A percentile compares a stretch with the other conserved stretches of the same genome.
phyloP scores from a whole-genome alignment of 2,329 filamentous ascomycete genomes.

The Ampelomyces quisqualis region DNA sequence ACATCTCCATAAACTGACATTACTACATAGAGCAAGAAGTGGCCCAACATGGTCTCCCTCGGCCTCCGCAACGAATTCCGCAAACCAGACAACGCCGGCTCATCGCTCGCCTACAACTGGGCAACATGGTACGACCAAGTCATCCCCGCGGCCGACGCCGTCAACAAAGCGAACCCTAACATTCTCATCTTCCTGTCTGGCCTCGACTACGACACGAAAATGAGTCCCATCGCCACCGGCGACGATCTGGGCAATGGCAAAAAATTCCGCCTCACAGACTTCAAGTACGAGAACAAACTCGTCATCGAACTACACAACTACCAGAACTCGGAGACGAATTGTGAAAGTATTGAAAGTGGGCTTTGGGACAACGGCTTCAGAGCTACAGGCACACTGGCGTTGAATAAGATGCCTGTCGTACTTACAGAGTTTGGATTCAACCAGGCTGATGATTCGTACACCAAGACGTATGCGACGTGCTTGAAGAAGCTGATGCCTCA shows the following conservation, averaged over 20 bases:
- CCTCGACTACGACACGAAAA: slow-evolving; percentile 58
- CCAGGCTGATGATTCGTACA: slow-evolving; percentile 50
- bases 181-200: slow-evolving; percentile 62
- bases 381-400: slow-evolving; percentile 49
- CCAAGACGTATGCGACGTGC: slow-evolving; percentile 55
- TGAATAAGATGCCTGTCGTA: slow-evolving; percentile 55
- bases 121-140: slow-evolving; percentile 56
- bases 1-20: background rate
- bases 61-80: slow-evolving; percentile 58
- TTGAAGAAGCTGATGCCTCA: slow-evolving; percentile 54
- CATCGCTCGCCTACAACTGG: slow-evolving; percentile 56
- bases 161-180: slow-evolving; percentile 55
- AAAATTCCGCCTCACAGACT: slow-evolving; percentile 52
- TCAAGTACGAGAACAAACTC: slow-evolving; percentile 56
- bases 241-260: slow-evolving; percentile 52
- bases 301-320: slow-evolving; percentile 65
- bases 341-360: slow-evolving; percentile 49
- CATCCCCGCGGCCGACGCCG: slow-evolving; percentile 51
- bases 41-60: slow-evolving; percentile 56
- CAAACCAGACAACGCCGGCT: slow-evolving; percentile 28
- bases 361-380: slow-evolving; percentile 57
- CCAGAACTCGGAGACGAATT: slow-evolving; percentile 53
- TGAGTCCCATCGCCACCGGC: slow-evolving; percentile 55
- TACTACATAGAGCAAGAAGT: slow-evolving; percentile 33
- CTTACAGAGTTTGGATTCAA: slow-evolving; percentile 60